These are phyloP conservation scores for Glonium stellatum DNA, from an alignment of 495 filamentous ascomycete species.

Conservation along the genomic window DNA sequence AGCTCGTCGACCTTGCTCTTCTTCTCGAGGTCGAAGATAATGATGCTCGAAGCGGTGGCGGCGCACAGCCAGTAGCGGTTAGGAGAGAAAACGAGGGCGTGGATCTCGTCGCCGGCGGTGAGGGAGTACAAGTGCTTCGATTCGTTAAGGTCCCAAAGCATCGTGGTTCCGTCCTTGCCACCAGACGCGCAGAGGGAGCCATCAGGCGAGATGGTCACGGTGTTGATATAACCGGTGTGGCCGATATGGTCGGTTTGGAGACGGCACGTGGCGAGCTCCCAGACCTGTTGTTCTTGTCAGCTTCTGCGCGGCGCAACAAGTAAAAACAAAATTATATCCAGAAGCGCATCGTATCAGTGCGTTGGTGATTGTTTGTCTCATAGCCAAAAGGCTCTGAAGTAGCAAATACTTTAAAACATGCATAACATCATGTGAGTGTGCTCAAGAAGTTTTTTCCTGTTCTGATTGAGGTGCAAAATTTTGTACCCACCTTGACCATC, in stretches of 20 bases:
- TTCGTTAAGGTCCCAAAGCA: constrained; percentile 99
- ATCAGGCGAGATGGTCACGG: constrained; percentile 99
- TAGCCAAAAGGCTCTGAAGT: constrained; percentile 98
- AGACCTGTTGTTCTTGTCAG: constrained; percentile 58
- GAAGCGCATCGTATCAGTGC: constrained; percentile 61
- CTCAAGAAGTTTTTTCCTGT: not conserved
- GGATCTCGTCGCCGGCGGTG: constrained; percentile 99
- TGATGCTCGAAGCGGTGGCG: constrained; percentile 91
- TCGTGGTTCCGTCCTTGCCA: constrained; percentile 99
- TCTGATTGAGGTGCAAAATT: constrained; percentile 16
- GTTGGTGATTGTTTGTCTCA: constrained; percentile 94
- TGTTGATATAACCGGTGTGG: constrained; percentile 99
- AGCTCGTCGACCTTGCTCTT: constrained; percentile 99
- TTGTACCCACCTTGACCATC: constrained; percentile 87
- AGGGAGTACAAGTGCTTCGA: constrained; percentile 99
- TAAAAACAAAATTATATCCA: not conserved
- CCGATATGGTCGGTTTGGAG: constrained; percentile 99
- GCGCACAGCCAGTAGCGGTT: constrained; percentile 99
- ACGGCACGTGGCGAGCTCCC: constrained; percentile 98
- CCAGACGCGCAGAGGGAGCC: constrained; percentile 98
- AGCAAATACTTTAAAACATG: constrained; percentile 97
- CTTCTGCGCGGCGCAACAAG: not conserved
- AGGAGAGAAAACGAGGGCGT: constrained; percentile 99
- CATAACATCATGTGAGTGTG: constrained; percentile 76
- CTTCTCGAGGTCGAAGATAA: constrained; percentile 99